Base-by-base conservation (phyloP, 345 rosid species). In the Pistacia atlantica region DNA sequence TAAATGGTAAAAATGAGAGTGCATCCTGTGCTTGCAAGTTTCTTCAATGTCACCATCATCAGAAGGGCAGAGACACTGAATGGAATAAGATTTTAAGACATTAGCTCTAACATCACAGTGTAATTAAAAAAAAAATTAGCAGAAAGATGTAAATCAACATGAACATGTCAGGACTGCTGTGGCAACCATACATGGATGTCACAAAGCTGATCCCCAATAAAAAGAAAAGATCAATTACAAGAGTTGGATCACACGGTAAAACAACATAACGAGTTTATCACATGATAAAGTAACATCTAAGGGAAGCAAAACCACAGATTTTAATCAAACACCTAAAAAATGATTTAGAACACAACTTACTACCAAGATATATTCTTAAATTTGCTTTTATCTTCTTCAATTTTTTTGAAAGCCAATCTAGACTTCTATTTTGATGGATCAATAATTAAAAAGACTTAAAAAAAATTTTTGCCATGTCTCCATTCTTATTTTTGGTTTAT, bases 41-140 rank as follows among this genome's bases (percentile, higher is more conserved):
- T 97, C 89, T 87, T 97, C 68, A 97, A 81, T 8, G 99, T 97
- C 80, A 97, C 99, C 99, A 97, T 94, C 99, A 97, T 97, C 82
- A 97, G 88, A 77, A 97, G 90, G 11, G 99, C 98, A 65, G 99
- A 94, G 66, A 97, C 99, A 81, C 99, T 96, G 89, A 67, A 17
- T 5, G 57, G 54, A 63, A 49, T 16, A 78, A 63, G 65, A 45
- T 25, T 13, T 25, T 10, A 33, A 65, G 64, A 51, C 14, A 77
- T 79, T 56, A 73, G 76, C 73, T 69, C 64, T n/a, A 46, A 8
- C 22, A 20, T 22, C 52, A 37, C 20, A 63, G 67, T 25, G 56
- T 58, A 75, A 51, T 20, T 63, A 73, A 70, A 20, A 70, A 31
- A 31, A 31, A 31, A 31, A 1, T 31, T 31, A 31, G 33, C 60